Evolutionary conservation across 805 yeast species (phyloP), one percentile per base, ranked within the genome.

Genomic region (Starmerella sp.): DNA sequence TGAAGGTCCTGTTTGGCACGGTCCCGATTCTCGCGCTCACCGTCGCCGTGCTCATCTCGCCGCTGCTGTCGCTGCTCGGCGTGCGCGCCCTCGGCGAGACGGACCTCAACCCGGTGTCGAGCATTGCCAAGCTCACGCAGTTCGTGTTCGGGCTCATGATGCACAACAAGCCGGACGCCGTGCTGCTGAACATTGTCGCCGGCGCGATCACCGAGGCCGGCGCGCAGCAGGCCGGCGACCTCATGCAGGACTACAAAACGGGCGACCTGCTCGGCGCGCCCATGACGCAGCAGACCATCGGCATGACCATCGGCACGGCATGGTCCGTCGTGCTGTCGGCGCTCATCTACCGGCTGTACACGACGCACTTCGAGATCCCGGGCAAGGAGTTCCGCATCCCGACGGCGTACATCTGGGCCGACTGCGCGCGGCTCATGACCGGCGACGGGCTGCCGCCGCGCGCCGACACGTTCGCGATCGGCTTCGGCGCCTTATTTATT

Each of bases 121-220:
- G 97, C 0, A 90, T 91, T 30, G 97, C 98, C 1, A 91, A 91
- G 69, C 72, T 91, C 32, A 90, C 97, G 0, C 98, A 91, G 67
- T 73, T 91, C 49, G 69, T 93, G 2, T 88, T 93, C 69, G 96
- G 97, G 0, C 65, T 88, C 11, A 75, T 91, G 6, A 77, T 89
- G 30, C 96, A 96, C 0, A 73, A 75, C 35, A 85, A 82, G 55
- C 95, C 95, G 1, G 89, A 95, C 1, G 79, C 88, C 10, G 87
- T 93, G 5, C 71, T 91, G 42, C 81, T 88, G 46, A 93, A 91
- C 66, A 73, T 91, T 49, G 84, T 91, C 1, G 96, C 97, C 4
- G 98, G 98, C 15, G 98, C 96, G 13, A 82, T 91, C 43, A 95
- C 97, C 1, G 98, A 91, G 71, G 97, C 97, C 0, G 97, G 97